A percentile compares a stretch with the other conserved stretches of the same genome.
These are phyloP conservation scores for Amanita jacksonii DNA, from an alignment of 768 basidiomycete species.

Conservation along the genomic window DNA sequence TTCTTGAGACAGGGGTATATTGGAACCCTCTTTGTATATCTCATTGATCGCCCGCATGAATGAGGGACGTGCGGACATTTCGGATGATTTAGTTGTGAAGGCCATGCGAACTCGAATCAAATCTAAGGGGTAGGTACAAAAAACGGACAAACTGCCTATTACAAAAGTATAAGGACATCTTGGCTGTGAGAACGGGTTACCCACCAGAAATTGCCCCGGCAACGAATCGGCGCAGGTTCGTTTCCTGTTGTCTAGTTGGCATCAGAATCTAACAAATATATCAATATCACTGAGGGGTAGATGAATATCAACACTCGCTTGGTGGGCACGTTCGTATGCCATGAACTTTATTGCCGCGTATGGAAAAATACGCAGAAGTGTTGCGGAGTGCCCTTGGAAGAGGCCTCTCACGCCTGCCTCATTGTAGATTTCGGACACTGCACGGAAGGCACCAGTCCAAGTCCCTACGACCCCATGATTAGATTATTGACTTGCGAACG, in stretches of 20 bases:
- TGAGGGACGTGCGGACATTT: constrained; percentile 29
- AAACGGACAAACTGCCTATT: constrained; percentile 77
- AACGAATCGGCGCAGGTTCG: constrained; percentile 67
- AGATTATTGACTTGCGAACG: not conserved
- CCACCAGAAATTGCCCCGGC: constrained; percentile 85
- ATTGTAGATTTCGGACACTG: constrained; percentile 61
- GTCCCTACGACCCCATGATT: constrained; percentile 44
- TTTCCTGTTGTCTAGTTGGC: constrained; percentile 72
- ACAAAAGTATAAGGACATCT: constrained; percentile 5
- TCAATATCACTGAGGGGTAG: constrained; percentile 4
- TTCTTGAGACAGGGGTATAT: constrained; percentile 16
- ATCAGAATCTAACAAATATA: constrained; percentile 56
- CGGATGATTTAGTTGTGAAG: constrained; percentile 48
- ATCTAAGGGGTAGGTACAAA: constrained; percentile 93
- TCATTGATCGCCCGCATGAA: constrained; percentile 45
- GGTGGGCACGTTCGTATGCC: constrained; percentile 84
- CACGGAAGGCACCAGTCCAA: constrained; percentile 77
- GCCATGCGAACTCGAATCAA: constrained; percentile 94
- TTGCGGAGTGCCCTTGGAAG: constrained; percentile 94
- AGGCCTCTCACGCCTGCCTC: constrained; percentile 68
- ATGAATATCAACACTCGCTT: constrained; percentile 34
- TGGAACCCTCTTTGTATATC: constrained; percentile 62
- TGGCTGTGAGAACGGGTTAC: constrained; percentile 14
- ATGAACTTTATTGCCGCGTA: constrained; percentile 98
- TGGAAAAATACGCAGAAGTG: constrained; percentile 88